phyloP scores from a whole-genome alignment of 306 rosid species.

The Pterocarpus santalinus region DNA sequence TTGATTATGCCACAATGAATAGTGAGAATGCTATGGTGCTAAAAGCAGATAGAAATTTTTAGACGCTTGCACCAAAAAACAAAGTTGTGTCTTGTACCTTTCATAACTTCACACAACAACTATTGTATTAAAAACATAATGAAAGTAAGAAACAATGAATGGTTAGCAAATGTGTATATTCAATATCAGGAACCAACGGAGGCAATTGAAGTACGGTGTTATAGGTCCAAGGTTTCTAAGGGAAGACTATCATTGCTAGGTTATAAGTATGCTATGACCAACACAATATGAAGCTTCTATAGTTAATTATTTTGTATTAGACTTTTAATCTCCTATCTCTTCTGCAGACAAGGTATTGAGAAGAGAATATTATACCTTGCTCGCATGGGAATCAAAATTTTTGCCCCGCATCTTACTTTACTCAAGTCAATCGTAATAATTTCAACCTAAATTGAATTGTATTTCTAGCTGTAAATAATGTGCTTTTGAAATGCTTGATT shows the following conservation, averaged over 20 bases:
- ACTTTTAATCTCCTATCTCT: conserved; percentile 18
- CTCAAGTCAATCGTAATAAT: too few relatives aligned
- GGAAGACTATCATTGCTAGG: conserved; percentile 72
- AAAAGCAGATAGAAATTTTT: conserved; percentile 27
- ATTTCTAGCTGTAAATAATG: not conserved
- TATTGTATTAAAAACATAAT: too few relatives aligned
- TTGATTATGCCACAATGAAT: conserved; percentile 59
- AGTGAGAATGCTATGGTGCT: conserved; percentile 50
- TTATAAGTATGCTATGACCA: conserved; percentile 58
- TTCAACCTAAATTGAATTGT: too few relatives aligned
- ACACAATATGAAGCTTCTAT: conserved; percentile 50
- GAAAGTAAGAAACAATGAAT: conserved; percentile 41
- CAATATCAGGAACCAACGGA: conserved; percentile 88
- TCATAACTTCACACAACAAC: conserved; percentile 27
- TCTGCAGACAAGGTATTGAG: conserved; percentile 36
- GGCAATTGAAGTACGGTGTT: conserved; percentile 95
- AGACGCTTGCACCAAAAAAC: too few relatives aligned
- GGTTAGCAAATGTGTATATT: conserved; percentile 67
- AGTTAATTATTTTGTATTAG: conserved; percentile 32
- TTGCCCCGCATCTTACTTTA: not conserved
- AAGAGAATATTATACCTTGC: conserved; percentile 25
- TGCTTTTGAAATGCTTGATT: not conserved
- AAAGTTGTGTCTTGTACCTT: too few relatives aligned
- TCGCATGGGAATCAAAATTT: conserved; percentile 34
- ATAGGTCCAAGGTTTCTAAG: conserved; percentile 82